Conservation (phyloP, 345 rosid species). For the Mangifera indica region DNA sequence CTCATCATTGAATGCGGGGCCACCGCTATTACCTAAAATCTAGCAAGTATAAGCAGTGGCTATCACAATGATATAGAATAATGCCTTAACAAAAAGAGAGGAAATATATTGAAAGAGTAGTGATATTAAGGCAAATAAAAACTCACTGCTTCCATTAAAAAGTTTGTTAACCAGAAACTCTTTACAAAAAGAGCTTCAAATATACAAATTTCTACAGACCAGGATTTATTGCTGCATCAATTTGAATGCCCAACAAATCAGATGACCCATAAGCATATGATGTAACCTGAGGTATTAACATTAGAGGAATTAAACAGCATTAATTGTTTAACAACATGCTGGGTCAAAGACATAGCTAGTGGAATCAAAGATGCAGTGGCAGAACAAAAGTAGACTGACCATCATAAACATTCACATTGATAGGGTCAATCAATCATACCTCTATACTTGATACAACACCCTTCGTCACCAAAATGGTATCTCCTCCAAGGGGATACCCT, state of each 20-base stretch:
- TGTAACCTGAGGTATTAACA: slow-evolving; percentile 61
- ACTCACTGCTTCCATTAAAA: slow-evolving; percentile 4
- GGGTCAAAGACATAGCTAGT: not conserved
- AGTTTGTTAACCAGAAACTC: not conserved
- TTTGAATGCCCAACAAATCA: slow-evolving; percentile 94
- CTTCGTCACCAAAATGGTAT: slow-evolving; percentile 94
- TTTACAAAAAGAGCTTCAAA: slow-evolving; percentile 13
- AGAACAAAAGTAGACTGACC: slow-evolving; percentile 6
- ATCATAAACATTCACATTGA: slow-evolving; percentile 15
- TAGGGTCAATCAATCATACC: slow-evolving; percentile 39
- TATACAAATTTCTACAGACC: slow-evolving; percentile 49
- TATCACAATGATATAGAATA: slow-evolving; percentile 46
- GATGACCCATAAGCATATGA: slow-evolving; percentile 97
- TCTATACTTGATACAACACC: slow-evolving; percentile 98
- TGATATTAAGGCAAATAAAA: slow-evolving; percentile 5
- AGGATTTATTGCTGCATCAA: slow-evolving; percentile 96
- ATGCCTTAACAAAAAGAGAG: not conserved
- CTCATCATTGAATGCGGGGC: slow-evolving; percentile 96
- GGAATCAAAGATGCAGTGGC: slow-evolving; percentile 13
- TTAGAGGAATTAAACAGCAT: slow-evolving; percentile 11
- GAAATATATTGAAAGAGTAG: not conserved
- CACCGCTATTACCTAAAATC: slow-evolving; percentile 98
- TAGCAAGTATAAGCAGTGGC: slow-evolving; percentile 66
- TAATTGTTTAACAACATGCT: slow-evolving; percentile 3
- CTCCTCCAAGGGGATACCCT: slow-evolving; percentile 99